These are phyloP conservation scores for Hyaloscypha variabilis DNA, from an alignment of 495 filamentous ascomycete species.

Conservation along the genomic window DNA sequence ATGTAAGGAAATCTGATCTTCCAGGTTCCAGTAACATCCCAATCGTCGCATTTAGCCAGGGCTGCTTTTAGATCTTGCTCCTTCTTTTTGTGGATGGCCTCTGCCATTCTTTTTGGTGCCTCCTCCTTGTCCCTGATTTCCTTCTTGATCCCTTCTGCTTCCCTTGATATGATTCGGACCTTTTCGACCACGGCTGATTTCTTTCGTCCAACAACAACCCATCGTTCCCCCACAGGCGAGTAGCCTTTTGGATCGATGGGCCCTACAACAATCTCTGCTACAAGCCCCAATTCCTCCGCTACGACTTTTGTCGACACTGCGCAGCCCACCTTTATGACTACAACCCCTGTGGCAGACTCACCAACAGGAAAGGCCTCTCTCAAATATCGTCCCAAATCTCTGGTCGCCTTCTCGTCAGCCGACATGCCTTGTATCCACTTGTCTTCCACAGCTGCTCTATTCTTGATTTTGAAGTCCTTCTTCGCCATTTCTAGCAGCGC, in stretches of 20 bases:
- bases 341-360: neutral
- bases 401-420: neutral
- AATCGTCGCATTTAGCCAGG: neutral
- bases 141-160: neutral
- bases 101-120: neutral
- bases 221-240: neutral
- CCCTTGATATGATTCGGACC: neutral
- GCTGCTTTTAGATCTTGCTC: neutral
- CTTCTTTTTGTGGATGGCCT: neutral
- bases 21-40: conserved; percentile 20
- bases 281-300: conserved; percentile 1
- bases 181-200: conserved; percentile 6
- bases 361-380: conserved; percentile 3
- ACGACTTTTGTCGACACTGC: neutral
- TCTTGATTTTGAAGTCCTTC: conserved; percentile 4
- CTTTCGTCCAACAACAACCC: conserved; percentile 1
- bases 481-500: neutral
- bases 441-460: neutral
- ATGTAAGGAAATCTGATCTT: conserved; percentile 2
- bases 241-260: neutral
- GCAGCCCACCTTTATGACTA: neutral
- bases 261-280: neutral
- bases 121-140: neutral
- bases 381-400: neutral
- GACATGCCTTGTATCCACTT: conserved; percentile 8